Percentiles rank a stretch among this genome's conserved stretches.
Conservation (phyloP, 140 eudicot species). For the Ambrosia hybrid region DNA sequence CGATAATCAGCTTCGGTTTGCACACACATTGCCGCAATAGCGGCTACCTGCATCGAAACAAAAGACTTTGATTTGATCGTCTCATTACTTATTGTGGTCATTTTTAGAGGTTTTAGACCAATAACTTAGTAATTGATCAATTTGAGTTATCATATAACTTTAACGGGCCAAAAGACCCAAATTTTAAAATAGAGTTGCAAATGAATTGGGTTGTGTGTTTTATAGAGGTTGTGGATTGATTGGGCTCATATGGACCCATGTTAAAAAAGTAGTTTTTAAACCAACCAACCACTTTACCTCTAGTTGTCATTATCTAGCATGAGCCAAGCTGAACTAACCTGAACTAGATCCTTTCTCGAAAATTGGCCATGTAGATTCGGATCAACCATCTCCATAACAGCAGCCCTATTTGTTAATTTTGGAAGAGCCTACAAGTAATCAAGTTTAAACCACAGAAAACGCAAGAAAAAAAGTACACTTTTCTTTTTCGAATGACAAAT, state of each 20-base stretch:
- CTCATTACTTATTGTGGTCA: background rate
- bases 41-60: constrained; percentile 61
- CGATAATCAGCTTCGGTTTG: constrained; percentile 91
- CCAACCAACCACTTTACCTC: background rate
- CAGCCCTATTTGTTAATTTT: constrained; percentile 71
- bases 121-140: too few relatives aligned
- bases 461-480: background rate
- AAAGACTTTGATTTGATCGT: background rate
- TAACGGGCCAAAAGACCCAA: too few relatives aligned
- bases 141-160: too few relatives aligned
- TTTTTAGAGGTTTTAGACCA: too few relatives aligned
- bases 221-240: too few relatives aligned
- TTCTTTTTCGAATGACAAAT: too few relatives aligned
- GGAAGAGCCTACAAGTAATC: constrained; percentile 66
- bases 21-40: constrained; percentile 95
- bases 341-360: constrained; percentile 72
- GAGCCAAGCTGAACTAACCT: constrained; percentile 38
- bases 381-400: constrained; percentile 75
- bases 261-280: too few relatives aligned
- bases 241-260: too few relatives aligned
- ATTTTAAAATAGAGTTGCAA: too few relatives aligned
- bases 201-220: constrained; percentile 4
- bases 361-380: constrained; percentile 69
- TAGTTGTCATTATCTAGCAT: background rate
- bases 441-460: background rate